phyloP scores from a whole-genome alignment of 495 filamentous ascomycete genomes.

The Penicillium steckii region DNA sequence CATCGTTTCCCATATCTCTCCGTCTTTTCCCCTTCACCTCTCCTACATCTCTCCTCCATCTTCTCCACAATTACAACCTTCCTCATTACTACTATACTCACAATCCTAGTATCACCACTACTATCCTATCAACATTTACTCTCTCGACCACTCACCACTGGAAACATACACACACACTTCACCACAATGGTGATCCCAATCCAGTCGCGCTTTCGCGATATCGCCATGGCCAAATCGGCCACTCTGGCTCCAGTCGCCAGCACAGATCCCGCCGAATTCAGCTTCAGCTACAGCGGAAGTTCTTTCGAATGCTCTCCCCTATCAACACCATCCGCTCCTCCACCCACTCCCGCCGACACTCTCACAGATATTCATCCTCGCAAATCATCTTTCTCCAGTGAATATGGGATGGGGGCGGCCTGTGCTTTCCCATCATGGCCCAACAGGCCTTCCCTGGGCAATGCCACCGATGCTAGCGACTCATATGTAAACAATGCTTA shows the following conservation, averaged over 20 bases:
- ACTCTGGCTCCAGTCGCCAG: conserved; percentile 25
- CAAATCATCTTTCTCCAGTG: conserved; percentile 47
- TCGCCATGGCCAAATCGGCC: conserved; percentile 23
- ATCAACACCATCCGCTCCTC: conserved; percentile 38
- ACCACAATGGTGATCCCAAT: conserved; percentile 27
- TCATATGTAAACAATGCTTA: conserved; percentile 40
- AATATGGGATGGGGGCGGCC: conserved; percentile 41
- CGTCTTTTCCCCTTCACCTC: neutral
- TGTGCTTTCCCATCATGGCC: conserved; percentile 58
- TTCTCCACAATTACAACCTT: neutral
- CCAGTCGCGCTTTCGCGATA: conserved; percentile 25
- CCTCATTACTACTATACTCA: conserved; percentile 1
- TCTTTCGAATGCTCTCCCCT: conserved; percentile 34
- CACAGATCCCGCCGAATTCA: conserved; percentile 29
- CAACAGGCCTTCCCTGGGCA: conserved; percentile 45
- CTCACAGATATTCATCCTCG: conserved; percentile 45
- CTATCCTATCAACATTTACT: no score
- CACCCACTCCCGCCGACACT: conserved; percentile 39
- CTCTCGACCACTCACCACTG: conserved; percentile 1
- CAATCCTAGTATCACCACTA: no score
- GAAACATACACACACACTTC: neutral
- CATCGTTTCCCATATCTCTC: neutral
- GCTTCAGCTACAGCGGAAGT: conserved; percentile 43
- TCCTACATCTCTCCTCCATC: neutral
- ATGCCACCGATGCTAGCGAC: conserved; percentile 30